phyloP scores from a whole-genome alignment of 345 rosid genomes.

The Hibiscus syriacus region DNA sequence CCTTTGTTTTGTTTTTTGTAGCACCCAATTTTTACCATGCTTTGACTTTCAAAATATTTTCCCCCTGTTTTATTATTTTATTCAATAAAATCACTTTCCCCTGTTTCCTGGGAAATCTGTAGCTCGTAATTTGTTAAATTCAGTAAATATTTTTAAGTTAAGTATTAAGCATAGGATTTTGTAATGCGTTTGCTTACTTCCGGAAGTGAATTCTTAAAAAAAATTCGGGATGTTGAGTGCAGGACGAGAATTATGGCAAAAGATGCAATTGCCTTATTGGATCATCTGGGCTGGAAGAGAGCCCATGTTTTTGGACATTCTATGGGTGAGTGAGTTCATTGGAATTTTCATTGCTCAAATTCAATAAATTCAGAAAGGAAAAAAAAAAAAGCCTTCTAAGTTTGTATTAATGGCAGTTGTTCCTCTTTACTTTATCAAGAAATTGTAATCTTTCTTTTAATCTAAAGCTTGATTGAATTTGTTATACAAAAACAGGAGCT shows the following conservation, averaged over 20 bases:
- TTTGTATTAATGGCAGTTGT: not conserved
- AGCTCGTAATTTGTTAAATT: not conserved
- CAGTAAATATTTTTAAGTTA: not conserved
- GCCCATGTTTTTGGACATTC: slow-evolving; percentile 93
- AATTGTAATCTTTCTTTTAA: not conserved
- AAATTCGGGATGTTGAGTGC: slow-evolving; percentile 15
- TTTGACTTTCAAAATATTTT: not conserved
- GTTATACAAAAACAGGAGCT: slow-evolving; percentile 50
- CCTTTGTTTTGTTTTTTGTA: not conserved
- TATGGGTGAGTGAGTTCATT: slow-evolving; percentile 52
- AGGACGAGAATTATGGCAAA: slow-evolving; percentile 88
- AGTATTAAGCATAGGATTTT: not conserved
- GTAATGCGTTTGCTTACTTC: not conserved
- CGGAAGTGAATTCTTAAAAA: not conserved
- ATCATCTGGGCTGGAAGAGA: slow-evolving; percentile 82
- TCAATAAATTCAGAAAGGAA: not conserved
- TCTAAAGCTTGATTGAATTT: slow-evolving; percentile 2
- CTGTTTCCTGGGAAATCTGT: not conserved
- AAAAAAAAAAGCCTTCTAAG: not conserved
- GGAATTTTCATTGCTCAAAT: not conserved
- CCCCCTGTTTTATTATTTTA: not conserved
- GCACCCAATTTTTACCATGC: not conserved
- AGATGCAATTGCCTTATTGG: slow-evolving; percentile 74
- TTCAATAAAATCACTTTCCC: not conserved
- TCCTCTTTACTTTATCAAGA: not conserved